Conservation (phyloP, 2,329 filamentous ascomycete species). For the Cercospora sp. region DNA sequence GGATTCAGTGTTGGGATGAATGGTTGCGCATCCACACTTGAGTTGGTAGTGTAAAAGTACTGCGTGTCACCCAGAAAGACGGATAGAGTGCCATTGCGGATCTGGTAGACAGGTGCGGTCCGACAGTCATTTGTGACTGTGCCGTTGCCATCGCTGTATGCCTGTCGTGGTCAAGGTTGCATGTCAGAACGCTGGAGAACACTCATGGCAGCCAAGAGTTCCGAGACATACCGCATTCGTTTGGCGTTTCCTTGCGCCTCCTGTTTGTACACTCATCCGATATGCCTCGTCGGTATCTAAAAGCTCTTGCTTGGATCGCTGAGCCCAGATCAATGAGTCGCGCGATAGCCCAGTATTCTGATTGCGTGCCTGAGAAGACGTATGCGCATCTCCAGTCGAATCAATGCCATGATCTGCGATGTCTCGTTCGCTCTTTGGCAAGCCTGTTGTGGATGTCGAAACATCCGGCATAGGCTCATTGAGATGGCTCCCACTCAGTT, state of each 20-base stretch:
- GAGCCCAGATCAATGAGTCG: not conserved
- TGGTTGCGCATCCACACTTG: conserved; percentile 3
- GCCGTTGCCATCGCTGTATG: conserved; percentile 30
- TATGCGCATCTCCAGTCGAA: not conserved
- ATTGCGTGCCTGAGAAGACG: not conserved
- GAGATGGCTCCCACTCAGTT: not conserved
- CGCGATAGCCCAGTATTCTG: not conserved
- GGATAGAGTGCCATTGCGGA: conserved; percentile 11
- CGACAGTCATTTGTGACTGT: conserved; percentile 25
- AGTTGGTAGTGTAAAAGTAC: conserved; percentile 12
- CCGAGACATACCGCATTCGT: conserved; percentile 5
- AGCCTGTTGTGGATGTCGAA: not conserved
- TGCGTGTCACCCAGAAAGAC: not conserved
- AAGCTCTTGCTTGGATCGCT: not conserved
- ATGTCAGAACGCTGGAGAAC: not conserved
- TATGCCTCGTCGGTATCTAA: conserved; percentile 1
- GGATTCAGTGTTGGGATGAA: not conserved
- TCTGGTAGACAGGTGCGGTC: conserved; percentile 10
- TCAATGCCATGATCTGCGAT: not conserved
- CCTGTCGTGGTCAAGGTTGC: not conserved
- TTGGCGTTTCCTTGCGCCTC: not conserved
- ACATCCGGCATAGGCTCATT: not conserved
- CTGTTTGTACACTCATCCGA: conserved; percentile 2
- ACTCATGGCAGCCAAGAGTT: not conserved
- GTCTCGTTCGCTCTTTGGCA: not conserved